Evolutionary conservation across 495 filamentous ascomycete genomes (phyloP), one percentile per base, ranked within the genome.

Genomic region (Melanomma pulvis-pyrius): DNA sequence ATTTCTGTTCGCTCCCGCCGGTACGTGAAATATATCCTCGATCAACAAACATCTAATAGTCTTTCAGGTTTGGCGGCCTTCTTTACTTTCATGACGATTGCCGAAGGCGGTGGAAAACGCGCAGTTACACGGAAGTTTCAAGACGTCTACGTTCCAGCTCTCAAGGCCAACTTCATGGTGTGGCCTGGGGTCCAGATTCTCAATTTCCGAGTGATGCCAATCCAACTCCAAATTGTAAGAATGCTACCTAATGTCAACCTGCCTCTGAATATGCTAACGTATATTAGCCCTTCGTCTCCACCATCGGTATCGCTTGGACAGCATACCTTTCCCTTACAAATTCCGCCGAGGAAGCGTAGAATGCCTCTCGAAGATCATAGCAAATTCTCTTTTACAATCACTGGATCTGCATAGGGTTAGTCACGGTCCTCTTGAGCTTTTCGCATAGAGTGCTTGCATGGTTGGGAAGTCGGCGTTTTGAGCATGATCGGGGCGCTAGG

Each of bases 221-320:
- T 98, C 52, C 93, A 96, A 75, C 97, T 96, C 75, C 96, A 98
- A 77, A 88, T 99, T 76, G 94, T 97, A 74, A 86, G 93, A 84
- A 64, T 60, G 9, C 50, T 28, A 28, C 29, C 28, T 39, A 30
- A 21, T 55, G 41, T 50, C 28, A 39, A 25, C 30, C 19, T 22
- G 58, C 67, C 36, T 24, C 32, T 17, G 13, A 48, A 50, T n/a
- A 13, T 28, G 25, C 46, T 69, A 30, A 59, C 44, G 7, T 21
- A 61, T 66, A 39, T 66, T 44, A 98, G 94, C 96, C 96, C 1
- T 97, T 99, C 74, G 96, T 97, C 13, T 97, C 93, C 3, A 93
- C 90, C 26, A 80, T 99, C 60, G 96, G 96, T 83, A 97, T 99
- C 69, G 92, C 92, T 50, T 99, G 96, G 96, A 99, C 96, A n/a